Base-by-base conservation (phyloP, 2,329 filamentous ascomycete genomes). In the Chrysoporthe puriensis region DNA sequence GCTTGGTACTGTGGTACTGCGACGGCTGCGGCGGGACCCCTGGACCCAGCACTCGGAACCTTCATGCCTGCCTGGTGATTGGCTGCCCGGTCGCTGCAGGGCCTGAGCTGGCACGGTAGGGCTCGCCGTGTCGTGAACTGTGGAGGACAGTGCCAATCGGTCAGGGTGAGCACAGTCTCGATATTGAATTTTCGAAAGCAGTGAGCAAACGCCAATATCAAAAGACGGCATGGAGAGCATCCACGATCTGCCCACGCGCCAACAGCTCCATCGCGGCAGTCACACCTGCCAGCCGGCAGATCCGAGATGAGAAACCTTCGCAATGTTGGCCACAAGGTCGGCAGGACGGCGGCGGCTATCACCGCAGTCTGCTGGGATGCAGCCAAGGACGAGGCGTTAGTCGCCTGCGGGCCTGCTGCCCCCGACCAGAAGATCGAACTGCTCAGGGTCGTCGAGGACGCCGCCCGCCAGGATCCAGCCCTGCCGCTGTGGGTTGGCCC, bases 311-410 rank as follows among this genome's bases (percentile, higher is more conserved):
- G 93, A 77, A 98, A 97, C 79, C 85, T 98, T 73, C 90, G 88
- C 80, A 94, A 90, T 77, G 88, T 94, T 74, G 88, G 86, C 76
- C 90, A 92, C 77, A 85, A 86, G 73, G 83, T 87, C 76, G 90
- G 90, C 81, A 85, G 82, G 73, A 83, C 89, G 71, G 83, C 85
- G 63, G 79, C 84, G 70, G 84, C 87, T 69, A 83, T 96, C 74
- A 91, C 92, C 64, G 90, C 93, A 42, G 88, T 90, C 66, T 91
- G 93, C 75, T 98, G 95, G 95, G 94, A 98, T 80, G 86, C 90
- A 61, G 85, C 89, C 69, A 89, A 87, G 71, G 91, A 96, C 78
- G 88, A 92, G 69, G 80, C 96, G 64, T 85, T 99, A 73, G 94
- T 91, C 80, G 90, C 93, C 64, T 91, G 95, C 83, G 95, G 96